Conservation (phyloP, 305 asterid genomes). For the Fraxinus latifolia region DNA sequence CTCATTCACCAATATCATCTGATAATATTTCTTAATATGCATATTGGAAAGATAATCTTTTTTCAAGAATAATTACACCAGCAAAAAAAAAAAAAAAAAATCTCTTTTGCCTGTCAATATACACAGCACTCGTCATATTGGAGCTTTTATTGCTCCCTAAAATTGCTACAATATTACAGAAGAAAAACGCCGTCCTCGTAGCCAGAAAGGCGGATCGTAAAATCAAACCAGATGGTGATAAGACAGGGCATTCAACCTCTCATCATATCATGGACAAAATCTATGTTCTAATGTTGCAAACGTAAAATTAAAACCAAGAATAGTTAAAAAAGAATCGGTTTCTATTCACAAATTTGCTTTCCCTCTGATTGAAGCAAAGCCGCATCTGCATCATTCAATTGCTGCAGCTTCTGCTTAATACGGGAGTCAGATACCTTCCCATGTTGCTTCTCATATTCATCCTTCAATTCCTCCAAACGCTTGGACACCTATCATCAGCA, state of each 20-base stretch:
- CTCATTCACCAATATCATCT: neutral
- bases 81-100: neutral
- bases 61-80: neutral
- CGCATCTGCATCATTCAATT: neutral
- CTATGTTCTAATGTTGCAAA: neutral
- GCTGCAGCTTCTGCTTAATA: conserved; percentile 40
- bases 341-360: conserved; percentile 21
- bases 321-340: conserved; percentile 24
- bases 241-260: neutral
- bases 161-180: neutral
- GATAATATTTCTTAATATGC: neutral
- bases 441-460: conserved; percentile 60
- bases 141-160: neutral
- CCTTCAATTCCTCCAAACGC: conserved; percentile 58
- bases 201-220: no score
- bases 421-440: conserved; percentile 40
- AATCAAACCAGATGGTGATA: neutral
- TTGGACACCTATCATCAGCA: conserved; percentile 52
- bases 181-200: neutral
- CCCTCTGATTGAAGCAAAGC: neutral
- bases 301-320: conserved; percentile 17
- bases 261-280: neutral
- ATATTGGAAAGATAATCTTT: neutral
- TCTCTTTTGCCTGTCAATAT: neutral
- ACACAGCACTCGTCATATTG: neutral